Percentiles rank a stretch among this genome's conserved stretches.
phyloP scores from a whole-genome alignment of 1,284 basidiomycete species.

The Abortiporus biennis region DNA sequence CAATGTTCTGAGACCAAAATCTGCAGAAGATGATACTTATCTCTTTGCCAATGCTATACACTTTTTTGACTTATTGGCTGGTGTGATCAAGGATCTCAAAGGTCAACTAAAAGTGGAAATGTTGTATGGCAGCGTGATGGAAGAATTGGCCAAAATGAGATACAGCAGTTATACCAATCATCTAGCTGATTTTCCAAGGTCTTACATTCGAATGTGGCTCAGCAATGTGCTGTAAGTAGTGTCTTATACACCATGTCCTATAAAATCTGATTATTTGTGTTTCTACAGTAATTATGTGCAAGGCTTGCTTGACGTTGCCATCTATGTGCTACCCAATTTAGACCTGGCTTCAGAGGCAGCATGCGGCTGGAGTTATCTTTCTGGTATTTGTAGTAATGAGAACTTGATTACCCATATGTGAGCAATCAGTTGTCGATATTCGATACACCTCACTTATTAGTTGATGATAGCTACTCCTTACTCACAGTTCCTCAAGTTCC shows the following conservation, averaged over 20 bases:
- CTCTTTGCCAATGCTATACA: not conserved
- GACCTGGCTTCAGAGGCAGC: constrained; percentile 13
- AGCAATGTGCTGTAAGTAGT: constrained; percentile 16
- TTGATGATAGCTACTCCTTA: constrained; percentile 3
- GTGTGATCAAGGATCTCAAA: not conserved
- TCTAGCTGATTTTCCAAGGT: constrained; percentile 11
- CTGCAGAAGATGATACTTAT: not conserved
- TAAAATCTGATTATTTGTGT: not conserved
- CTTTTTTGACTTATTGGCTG: not conserved
- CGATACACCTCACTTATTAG: too few relatives aligned
- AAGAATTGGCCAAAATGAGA: constrained; percentile 14
- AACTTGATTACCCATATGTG: constrained; percentile 24
- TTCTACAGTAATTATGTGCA: constrained; percentile 25
- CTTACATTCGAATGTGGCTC: constrained; percentile 15
- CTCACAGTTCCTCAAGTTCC: not conserved
- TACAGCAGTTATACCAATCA: constrained; percentile 4
- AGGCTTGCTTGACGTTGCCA: constrained; percentile 20
- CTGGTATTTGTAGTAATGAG: constrained; percentile 17
- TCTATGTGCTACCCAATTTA: constrained; percentile 19
- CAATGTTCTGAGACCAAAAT: too few relatives aligned
- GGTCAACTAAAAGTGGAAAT: constrained; percentile 9
- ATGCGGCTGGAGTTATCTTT: too few relatives aligned
- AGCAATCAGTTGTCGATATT: constrained; percentile 4
- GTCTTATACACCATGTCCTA: not conserved
- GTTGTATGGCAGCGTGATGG: constrained; percentile 11